Evolutionary conservation across 2,329 filamentous ascomycete species (phyloP), one percentile per base, ranked within the genome.

Genomic region (Colletotrichum lindemuthianum): DNA sequence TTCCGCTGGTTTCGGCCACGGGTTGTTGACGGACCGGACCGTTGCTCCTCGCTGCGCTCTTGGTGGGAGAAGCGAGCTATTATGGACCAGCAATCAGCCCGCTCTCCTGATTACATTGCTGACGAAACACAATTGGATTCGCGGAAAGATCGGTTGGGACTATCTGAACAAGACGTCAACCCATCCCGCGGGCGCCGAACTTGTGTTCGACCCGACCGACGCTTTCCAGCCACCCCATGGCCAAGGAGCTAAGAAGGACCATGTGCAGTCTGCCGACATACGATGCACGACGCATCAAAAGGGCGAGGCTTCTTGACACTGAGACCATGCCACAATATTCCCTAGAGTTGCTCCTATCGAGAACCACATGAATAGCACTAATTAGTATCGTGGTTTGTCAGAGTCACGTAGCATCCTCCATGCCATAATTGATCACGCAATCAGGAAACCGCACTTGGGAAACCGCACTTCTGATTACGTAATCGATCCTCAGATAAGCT

Each of bases 131-230:
- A 24, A 24, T 1, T 24, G 24, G 24, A 24, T 24, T 24, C 24
- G 24, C 24, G 24, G 24, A 24, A 24, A 24, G 24, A 24, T 24
- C 24, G 24, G 24, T 24, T 4, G 24, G 34, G 24, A 45, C 15
- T 39, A 44, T 36, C 32, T 47, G 15, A 32, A 41, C 48, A 44
- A 37, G 43, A 40, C 11, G 24, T 43, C 33, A 40, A 37, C 50
- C 44, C 54, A n/a, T 24, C 34, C 58, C 45, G 45, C 57, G 58
- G 45, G 37, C 40, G 48, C 63, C 58, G 63, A 65, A 57, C 33
- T 9, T 45, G 15, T 52, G 51, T 57, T 49, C 52, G 47, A 52
- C 58, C 16, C 52, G 47, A 52, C 63, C 16, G 58, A 52, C 47
- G 32, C 24, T 24, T 41, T 41, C 39, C 4, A 41, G 39, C 39